These are phyloP conservation scores for Quercus agrifolia DNA, from an alignment of 306 rosid species.

Conservation along the genomic window DNA sequence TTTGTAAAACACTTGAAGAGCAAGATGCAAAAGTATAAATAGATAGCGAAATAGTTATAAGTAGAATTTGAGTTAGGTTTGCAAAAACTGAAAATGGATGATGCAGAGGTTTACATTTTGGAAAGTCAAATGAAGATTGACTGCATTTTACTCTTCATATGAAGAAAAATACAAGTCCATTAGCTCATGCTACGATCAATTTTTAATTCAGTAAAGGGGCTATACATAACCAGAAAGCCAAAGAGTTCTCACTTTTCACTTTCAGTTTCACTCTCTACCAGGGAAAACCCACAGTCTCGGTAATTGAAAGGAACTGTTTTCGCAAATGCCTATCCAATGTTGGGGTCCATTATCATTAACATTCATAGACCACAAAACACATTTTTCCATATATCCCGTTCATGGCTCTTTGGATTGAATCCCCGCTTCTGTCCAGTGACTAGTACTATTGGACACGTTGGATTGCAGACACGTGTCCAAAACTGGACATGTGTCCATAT, in stretches of 20 bases:
- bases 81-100: no score
- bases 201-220: background rate
- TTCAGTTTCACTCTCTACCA: background rate
- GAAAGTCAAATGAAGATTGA: background rate
- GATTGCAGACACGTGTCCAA: no score
- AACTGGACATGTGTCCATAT: no score
- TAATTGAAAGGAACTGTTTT: slow-evolving; percentile 25
- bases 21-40: no score
- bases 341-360: slow-evolving; percentile 4
- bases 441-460: no score
- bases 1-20: no score
- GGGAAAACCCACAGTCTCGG: slow-evolving; percentile 10
- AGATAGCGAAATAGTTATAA: no score
- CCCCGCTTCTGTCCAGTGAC: no score
- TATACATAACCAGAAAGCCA: background rate
- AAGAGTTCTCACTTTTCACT: background rate
- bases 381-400: slow-evolving; percentile 20
- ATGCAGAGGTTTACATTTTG: no score
- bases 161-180: background rate
- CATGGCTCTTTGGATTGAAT: slow-evolving; percentile 1
- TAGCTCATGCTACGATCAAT: no score
- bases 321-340: slow-evolving; percentile 16
- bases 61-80: no score
- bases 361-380: slow-evolving; percentile 7
- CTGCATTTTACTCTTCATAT: background rate